A percentile compares a stretch with the other conserved stretches of the same genome.
Conservation (phyloP, 805 yeast species). For the Lipomyces anomalus region DNA sequence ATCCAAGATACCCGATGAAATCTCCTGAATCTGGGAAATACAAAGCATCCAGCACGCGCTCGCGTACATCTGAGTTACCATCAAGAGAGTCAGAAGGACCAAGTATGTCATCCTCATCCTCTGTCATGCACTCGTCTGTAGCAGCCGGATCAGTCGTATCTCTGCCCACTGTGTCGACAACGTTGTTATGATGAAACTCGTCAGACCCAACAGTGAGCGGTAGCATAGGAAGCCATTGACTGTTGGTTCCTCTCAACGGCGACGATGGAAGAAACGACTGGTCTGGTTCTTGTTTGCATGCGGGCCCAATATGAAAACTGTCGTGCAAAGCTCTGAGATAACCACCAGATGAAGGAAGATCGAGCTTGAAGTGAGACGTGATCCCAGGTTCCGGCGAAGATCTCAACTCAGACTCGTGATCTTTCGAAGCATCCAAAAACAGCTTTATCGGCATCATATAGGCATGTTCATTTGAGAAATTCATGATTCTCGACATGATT, state of each 20-base stretch:
- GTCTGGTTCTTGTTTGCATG: neutral
- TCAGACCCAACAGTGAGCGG: neutral
- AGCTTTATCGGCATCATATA: neutral
- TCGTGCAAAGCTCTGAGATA: neutral
- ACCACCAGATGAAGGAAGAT: neutral
- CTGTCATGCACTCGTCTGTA: neutral
- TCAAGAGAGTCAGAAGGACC: neutral
- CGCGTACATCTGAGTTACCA: neutral
- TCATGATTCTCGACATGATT: too few species aligned
- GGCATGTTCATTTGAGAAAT: neutral
- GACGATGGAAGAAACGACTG: neutral
- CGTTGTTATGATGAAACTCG: neutral
- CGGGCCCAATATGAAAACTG: neutral
- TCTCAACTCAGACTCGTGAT: neutral
- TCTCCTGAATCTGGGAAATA: slow-evolving; percentile 11
- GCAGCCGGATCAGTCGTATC: neutral
- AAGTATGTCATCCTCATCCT: neutral
- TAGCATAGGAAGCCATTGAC: neutral
- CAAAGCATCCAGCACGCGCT: slow-evolving; percentile 14
- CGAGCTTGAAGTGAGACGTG: neutral
- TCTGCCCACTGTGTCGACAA: neutral
- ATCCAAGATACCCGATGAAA: slow-evolving; percentile 19
- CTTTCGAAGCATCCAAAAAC: neutral
- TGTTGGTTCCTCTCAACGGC: neutral
- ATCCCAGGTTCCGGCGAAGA: neutral